phyloP scores from a whole-genome alignment of 306 rosid species.

The Fagus crenata region DNA sequence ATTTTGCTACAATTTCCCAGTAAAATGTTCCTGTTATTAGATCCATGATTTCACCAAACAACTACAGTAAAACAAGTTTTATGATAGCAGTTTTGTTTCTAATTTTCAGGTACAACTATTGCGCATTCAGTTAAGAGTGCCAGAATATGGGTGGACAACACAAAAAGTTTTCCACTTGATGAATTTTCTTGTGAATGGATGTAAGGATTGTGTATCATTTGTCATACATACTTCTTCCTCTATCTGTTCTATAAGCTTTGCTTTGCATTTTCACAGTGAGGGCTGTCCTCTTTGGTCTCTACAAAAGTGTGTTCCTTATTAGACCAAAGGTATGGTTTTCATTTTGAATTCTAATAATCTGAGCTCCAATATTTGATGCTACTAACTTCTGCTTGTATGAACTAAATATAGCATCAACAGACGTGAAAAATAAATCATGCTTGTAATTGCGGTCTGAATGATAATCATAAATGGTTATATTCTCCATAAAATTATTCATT shows the following conservation, averaged over 20 bases:
- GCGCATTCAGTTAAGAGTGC: conserved; percentile 70
- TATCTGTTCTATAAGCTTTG: neutral
- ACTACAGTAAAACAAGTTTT: neutral
- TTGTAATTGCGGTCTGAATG: neutral
- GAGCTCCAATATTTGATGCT: neutral
- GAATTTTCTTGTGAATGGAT: conserved; percentile 70
- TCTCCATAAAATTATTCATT: neutral
- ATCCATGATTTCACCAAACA: neutral
- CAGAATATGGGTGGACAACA: conserved; percentile 81
- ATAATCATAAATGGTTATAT: neutral
- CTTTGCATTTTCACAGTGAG: conserved; percentile 52
- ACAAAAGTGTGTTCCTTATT: conserved; percentile 51
- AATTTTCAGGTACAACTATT: conserved; percentile 57
- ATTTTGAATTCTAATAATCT: conserved; percentile 10
- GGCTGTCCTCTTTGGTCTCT: conserved; percentile 64
- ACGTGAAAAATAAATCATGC: neutral
- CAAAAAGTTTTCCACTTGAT: conserved; percentile 82
- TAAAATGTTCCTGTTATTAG: neutral
- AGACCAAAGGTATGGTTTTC: conserved; percentile 50
- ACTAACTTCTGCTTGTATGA: neutral
- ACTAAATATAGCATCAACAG: neutral
- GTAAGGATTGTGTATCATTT: conserved; percentile 39
- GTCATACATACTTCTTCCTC: neutral
- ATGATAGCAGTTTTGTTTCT: neutral
- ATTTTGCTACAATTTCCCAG: neutral